Conservation (phyloP, 1,139 yeast species). For the Eremothecium coryli region DNA sequence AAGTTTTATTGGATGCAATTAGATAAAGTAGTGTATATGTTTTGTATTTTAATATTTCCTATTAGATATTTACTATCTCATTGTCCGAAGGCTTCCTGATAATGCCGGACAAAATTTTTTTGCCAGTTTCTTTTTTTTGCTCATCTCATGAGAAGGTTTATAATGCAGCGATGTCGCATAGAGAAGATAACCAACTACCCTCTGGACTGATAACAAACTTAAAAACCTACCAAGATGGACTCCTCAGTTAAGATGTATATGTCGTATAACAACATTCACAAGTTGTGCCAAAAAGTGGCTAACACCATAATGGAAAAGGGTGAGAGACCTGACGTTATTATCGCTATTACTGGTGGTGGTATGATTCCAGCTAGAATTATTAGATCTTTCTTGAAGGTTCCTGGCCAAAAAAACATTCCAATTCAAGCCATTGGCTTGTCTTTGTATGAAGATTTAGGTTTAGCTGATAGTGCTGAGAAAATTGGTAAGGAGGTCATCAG, state of each 20-base stretch:
- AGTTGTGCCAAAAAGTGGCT: conserved; percentile 82
- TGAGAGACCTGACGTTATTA: conserved; percentile 71
- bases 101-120: too few relatives aligned
- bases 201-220: too few relatives aligned
- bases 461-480: conserved; percentile 49
- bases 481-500: conserved; percentile 82
- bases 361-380: conserved; percentile 93
- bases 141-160: too few relatives aligned
- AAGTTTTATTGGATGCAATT: too few relatives aligned
- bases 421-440: conserved; percentile 92
- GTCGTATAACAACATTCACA: conserved; percentile 87
- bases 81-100: too few relatives aligned
- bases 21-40: too few relatives aligned
- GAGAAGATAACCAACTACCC: too few relatives aligned
- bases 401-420: conserved; percentile 80
- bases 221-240: too few relatives aligned
- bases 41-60: too few relatives aligned
- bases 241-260: conserved; percentile 84
- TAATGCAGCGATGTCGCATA: too few relatives aligned
- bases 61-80: too few relatives aligned
- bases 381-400: conserved; percentile 79
- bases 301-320: conserved; percentile 52
- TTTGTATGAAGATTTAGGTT: conserved; percentile 71
- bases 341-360: conserved; percentile 91
- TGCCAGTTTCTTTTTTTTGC: too few relatives aligned